Base-by-base conservation (phyloP, 352 stramenopile species). In the Phytophthora crassamura region DNA sequence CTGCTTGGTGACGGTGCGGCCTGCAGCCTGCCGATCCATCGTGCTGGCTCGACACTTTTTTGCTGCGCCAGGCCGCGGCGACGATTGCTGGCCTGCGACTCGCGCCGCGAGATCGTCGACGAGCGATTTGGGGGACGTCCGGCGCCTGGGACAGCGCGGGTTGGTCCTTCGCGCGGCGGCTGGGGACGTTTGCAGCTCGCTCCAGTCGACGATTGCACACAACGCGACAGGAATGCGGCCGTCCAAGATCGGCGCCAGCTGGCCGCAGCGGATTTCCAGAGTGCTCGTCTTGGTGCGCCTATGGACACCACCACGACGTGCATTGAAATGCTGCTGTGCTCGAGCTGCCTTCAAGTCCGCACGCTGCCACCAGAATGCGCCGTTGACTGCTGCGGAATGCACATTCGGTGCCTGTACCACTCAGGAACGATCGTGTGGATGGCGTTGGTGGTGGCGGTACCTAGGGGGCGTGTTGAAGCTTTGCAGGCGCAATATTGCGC, bases 31-130 rank as follows among this genome's bases (percentile, higher is more conserved):
- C 25, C 22, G 22, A 25, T 25, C 22, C 22, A 25, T 25, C 25
- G 25, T 30, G 25, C 25, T 30, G 25, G 25, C 25, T 30, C 25
- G 25, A 30, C 25, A 30, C 25, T 30, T 30, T 30, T 30, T 30
- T 30, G 25, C 25, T 30, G 25, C 25, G 25, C 3, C 25, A 30
- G 61, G 35, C 33, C 55, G 28, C 15, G 11, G 1, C 28, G 30
- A 62, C 64, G 65, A 69, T 69, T 74, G 65, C 59, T 74, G 43
- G 9, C 14, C 25, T 32, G 25, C 33, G 25, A 14, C 43, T 30
- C 20, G 56, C 20, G 38, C 20, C 28, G 30, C 12, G 18, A 35
- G 40, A 56, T 51, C 5, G 43, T 34, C 20, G 28, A 7, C 39
- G 33, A 10, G 8, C 16, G 55, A 59, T 60, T 59, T 45, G 47